Conservation (phyloP, 73 alveolate genomes). For the Tetrahymena thermophila region DNA sequence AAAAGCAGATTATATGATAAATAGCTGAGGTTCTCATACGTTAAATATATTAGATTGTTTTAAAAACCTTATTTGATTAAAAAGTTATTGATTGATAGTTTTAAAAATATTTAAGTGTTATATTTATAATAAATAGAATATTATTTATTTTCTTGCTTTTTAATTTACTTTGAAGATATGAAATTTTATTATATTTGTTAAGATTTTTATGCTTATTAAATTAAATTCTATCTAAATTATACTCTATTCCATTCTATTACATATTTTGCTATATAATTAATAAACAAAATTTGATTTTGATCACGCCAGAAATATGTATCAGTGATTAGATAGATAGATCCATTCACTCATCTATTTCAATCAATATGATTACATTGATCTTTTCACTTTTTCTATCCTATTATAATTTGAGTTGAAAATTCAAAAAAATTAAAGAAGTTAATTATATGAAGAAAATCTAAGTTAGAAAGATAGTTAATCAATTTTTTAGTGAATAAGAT, state of each 20-base stretch:
- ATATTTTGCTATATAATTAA: not conserved
- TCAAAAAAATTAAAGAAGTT: not conserved
- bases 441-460: not conserved
- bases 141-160: too few species aligned
- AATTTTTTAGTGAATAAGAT: not conserved
- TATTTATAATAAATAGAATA: not conserved
- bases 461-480: not conserved
- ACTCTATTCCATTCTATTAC: not conserved
- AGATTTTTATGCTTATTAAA: too few species aligned
- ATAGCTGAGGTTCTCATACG: too few species aligned
- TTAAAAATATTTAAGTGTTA: too few species aligned
- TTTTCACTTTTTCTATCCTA: not conserved
- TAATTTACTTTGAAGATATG: not conserved
- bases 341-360: not conserved
- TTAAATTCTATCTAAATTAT: too few species aligned
- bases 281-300: not conserved
- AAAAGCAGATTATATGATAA: too few species aligned
- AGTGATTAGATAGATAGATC: not conserved
- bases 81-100: too few species aligned
- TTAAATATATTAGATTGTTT: too few species aligned
- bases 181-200: too few species aligned
- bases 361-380: not conserved
- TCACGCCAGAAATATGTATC: not conserved
- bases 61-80: too few species aligned
- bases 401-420: not conserved